These are phyloP conservation scores for Mycena galopus DNA, from an alignment of 768 basidiomycete species.

Conservation along the genomic window DNA sequence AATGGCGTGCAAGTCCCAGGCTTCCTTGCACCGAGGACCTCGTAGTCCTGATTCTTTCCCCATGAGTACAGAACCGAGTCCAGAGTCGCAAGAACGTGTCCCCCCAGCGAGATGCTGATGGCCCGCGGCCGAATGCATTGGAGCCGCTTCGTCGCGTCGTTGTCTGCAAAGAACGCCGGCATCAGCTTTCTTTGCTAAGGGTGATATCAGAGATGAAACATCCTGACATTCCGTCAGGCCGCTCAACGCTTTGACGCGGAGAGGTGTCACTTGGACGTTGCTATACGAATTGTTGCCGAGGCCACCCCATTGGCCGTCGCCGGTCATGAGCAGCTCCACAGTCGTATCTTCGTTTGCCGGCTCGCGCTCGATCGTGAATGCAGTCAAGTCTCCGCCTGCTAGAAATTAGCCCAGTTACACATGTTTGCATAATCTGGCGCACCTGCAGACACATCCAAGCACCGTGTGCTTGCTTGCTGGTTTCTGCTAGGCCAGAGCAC, in stretches of 20 bases:
- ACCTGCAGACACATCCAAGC: constrained; percentile 77
- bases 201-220: not conserved
- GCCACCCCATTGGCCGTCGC: constrained; percentile 88
- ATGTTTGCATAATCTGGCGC: constrained; percentile 28
- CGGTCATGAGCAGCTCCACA: constrained; percentile 75
- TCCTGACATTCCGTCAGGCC: constrained; percentile 88
- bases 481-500: constrained; percentile 74
- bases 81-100: constrained; percentile 82
- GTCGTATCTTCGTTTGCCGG: constrained; percentile 42
- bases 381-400: constrained; percentile 80
- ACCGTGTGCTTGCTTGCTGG: constrained; percentile 65
- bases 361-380: constrained; percentile 77
- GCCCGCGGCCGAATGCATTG: constrained; percentile 73
- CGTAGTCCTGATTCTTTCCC: constrained; percentile 81
- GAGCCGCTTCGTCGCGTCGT: constrained; percentile 70
- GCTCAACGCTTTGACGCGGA: constrained; percentile 83
- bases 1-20: constrained; percentile 68
- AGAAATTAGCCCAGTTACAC: not conserved
- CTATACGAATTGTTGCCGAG: constrained; percentile 78
- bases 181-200: constrained; percentile 2
- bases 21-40: constrained; percentile 77
- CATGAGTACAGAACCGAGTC: constrained; percentile 77
- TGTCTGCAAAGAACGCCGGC: constrained; percentile 59
- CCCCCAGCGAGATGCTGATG: constrained; percentile 78
- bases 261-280: constrained; percentile 77